Conservation (phyloP, 2,329 filamentous ascomycete species). For the Amauroascus verrucosus region DNA sequence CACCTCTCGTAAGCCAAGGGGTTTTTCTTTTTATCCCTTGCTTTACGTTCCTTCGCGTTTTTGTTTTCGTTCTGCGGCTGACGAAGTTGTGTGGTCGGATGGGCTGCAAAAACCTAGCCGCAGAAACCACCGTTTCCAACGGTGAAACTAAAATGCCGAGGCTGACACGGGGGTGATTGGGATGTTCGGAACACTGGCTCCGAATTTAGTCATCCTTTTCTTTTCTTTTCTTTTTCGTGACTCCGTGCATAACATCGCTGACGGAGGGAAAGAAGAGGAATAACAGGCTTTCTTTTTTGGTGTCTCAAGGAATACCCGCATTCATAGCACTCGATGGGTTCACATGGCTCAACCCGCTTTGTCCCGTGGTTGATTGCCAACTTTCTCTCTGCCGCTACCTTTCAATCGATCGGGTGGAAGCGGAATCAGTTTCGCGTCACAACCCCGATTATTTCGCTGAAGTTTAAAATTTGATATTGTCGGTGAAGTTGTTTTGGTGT, state of each 20-base stretch:
- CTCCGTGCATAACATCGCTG: too few species aligned
- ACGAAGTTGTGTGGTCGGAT: too few species aligned
- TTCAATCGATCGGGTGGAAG: constrained; percentile 3
- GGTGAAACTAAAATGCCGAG: neutral
- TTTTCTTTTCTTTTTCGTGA: neutral
- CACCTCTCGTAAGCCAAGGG: too few species aligned
- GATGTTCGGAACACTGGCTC: neutral
- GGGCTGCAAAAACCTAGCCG: too few species aligned
- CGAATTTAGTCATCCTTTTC: neutral
- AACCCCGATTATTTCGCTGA: neutral
- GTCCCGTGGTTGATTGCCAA: neutral
- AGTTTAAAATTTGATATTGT: neutral
- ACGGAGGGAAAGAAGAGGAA: too few species aligned
- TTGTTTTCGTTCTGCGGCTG: neutral
- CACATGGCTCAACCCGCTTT: neutral
- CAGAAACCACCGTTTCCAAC: neutral
- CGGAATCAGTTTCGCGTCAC: neutral
- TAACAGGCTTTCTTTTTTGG: too few species aligned
- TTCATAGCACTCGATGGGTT: too few species aligned
- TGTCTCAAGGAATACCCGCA: too few species aligned
- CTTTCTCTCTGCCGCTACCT: neutral
- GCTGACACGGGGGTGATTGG: neutral
- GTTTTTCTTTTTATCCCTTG: too few species aligned
- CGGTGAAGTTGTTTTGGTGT: neutral
- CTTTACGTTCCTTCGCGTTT: too few species aligned